phyloP scores from a whole-genome alignment of 805 yeast species.

The Candida morakotiae region DNA sequence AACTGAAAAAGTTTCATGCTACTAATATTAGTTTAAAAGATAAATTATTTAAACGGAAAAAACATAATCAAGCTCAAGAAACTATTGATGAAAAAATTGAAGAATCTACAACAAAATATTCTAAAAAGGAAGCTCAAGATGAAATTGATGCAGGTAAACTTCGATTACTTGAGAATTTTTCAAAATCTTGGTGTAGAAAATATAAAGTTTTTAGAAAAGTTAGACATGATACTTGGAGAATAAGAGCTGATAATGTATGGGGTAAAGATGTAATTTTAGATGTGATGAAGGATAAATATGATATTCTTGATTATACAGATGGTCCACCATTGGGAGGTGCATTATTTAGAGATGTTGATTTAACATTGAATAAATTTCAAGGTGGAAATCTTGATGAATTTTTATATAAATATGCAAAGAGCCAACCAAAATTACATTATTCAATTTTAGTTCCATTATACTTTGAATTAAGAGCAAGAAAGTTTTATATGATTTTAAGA shows the following conservation, averaged over 20 bases:
- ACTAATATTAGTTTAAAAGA: constrained; percentile 6
- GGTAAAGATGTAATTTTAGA: constrained; percentile 30
- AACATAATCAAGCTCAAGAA: constrained; percentile 1
- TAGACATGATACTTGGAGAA: constrained; percentile 22
- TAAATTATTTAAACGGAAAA: constrained; percentile 6
- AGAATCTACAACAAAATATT: not conserved
- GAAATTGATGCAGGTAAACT: constrained; percentile 24
- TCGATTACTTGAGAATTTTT: constrained; percentile 21
- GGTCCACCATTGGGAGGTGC: constrained; percentile 33
- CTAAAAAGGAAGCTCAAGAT: constrained; percentile 21
- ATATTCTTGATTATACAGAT: constrained; percentile 28
- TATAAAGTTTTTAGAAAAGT: constrained; percentile 21
- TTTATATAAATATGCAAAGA: constrained; percentile 34
- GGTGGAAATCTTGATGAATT: constrained; percentile 35
- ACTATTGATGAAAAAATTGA: constrained; percentile 3
- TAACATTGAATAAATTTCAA: constrained; percentile 22
- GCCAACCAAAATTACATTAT: constrained; percentile 52
- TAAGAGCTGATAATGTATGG: constrained; percentile 25
- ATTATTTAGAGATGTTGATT: constrained; percentile 25
- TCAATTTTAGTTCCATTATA: constrained; percentile 53
- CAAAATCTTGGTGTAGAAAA: constrained; percentile 32
- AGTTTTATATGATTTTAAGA: constrained; percentile 42
- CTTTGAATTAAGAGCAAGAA: constrained; percentile 40
- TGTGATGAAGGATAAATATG: constrained; percentile 27
- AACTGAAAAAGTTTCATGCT: not conserved